These are phyloP conservation scores for Arabidopsis arenosa DNA, from an alignment of 345 rosid species.

Conservation along the genomic window DNA sequence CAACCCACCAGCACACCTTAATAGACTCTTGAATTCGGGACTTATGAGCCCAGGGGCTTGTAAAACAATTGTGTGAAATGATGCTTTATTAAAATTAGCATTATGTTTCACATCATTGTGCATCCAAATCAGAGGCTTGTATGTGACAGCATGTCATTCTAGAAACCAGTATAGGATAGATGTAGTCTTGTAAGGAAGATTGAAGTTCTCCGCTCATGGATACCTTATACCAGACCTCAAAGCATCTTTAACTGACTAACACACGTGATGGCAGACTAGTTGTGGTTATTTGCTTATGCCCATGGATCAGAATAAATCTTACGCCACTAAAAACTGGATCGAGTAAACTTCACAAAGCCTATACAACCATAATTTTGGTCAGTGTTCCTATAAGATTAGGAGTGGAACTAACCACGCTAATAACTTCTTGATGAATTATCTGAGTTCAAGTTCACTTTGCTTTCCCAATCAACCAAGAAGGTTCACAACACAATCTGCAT, in stretches of 20 bases:
- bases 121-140: conserved; percentile 3
- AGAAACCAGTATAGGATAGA: background rate
- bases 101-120: background rate
- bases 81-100: background rate
- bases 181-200: background rate
- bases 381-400: conserved; percentile 28
- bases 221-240: conserved; percentile 1
- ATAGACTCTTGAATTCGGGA: background rate
- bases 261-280: background rate
- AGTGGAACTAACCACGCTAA: conserved; percentile 45
- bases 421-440: conserved; percentile 42
- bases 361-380: conserved; percentile 39
- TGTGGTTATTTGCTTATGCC: background rate
- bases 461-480: conserved; percentile 45
- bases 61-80: conserved; percentile 1
- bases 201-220: background rate
- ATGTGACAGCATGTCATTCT: background rate
- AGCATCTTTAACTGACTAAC: conserved; percentile 10
- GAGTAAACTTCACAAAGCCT: conserved; percentile 30
- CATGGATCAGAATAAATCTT: background rate
- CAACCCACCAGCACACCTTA: conserved; percentile 8
- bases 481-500: conserved; percentile 59
- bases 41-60: conserved; percentile 3
- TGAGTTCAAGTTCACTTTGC: conserved; percentile 53
- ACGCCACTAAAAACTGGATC: conserved; percentile 15